Base-by-base conservation (phyloP, 345 rosid species). In the Pistacia integerrima region DNA sequence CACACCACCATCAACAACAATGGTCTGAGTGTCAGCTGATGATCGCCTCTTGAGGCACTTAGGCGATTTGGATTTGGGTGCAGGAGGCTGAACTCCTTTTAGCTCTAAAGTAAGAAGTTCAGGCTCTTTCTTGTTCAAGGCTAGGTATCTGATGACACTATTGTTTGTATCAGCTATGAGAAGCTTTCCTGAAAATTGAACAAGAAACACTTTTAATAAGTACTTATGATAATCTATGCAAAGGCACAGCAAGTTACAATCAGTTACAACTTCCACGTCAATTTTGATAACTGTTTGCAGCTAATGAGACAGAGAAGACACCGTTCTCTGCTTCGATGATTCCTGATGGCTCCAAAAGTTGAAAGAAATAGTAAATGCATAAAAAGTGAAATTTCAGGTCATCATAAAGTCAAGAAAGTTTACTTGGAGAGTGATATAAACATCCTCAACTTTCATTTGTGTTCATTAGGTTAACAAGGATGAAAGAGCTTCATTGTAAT, bases 311-410 rank as follows among this genome's bases (percentile, higher is more conserved):
- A 36, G 44, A 28, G 68, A 51, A 71, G 74, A 79, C 73, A 91
- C 99, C 98, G 49, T 89, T 88, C 83, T 84, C 91, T 54, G 90
- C 92, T 81, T 90, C 88, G 64, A 86, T 75, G 69, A 94, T 88
- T 77, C 98, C 99, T 67, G 98, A 84, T 64, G 98, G 99, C 80
- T 95, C 99, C 16, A 98, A 95, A 74, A 93, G 92, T 97, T 95
- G 86, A 82, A 84, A 69, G 75, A 80, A 77, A 71, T 59, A 60
- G 76, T 60, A 41, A 41, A 7, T 67, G 60, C 52, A 56, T 73
- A 64, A 56, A 17, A 44, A 63, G 41, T 49, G 70, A 65, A 17
- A 77, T 28, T 70, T 77, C 69, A 69, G 74, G 55, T 64, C 44
- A 54, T 67, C 67, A 61, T 17, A 33, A 59, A 58, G 74, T n/a